phyloP scores from a whole-genome alignment of 805 yeast genomes.

The Ogataea pignaliae region DNA sequence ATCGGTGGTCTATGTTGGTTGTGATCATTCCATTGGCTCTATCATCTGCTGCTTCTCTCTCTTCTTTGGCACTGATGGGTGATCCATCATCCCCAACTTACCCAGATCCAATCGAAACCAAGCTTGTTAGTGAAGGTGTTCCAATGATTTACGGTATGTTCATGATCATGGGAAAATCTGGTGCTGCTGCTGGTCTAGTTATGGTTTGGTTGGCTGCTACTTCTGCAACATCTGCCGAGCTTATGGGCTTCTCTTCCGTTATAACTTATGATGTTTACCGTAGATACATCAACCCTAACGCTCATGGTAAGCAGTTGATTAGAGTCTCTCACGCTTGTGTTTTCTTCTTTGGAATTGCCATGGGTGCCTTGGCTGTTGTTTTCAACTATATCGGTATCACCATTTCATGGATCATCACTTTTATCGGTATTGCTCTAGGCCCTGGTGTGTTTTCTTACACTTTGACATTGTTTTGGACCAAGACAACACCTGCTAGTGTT shows the following conservation, averaged over 20 bases:
- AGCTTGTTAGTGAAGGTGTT: constrained; percentile 37
- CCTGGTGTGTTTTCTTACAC: constrained; percentile 47
- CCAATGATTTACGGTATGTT: constrained; percentile 33
- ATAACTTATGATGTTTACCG: constrained; percentile 37
- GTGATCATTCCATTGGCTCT: constrained; percentile 29
- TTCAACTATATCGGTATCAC: constrained; percentile 40
- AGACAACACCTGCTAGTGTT: constrained; percentile 32
- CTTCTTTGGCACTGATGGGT: constrained; percentile 30
- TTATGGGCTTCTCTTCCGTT: constrained; percentile 38
- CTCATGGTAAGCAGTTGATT: constrained; percentile 34
- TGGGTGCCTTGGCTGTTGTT: constrained; percentile 35
- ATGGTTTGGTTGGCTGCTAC: constrained; percentile 40
- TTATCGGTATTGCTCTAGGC: constrained; percentile 48
- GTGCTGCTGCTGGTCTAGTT: constrained; percentile 38
- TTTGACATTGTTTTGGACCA: constrained; percentile 38
- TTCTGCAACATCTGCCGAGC: constrained; percentile 38
- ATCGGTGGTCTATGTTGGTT: constrained; percentile 31
- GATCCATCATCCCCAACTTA: constrained; percentile 36
- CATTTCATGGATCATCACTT: constrained; percentile 36
- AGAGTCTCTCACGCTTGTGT: constrained; percentile 32
- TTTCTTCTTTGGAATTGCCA: constrained; percentile 39
- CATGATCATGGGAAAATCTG: constrained; percentile 33
- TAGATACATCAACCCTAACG: constrained; percentile 36
- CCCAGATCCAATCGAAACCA: constrained; percentile 34
- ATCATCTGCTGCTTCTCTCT: constrained; percentile 30